phyloP scores from a whole-genome alignment of 73 alveolate species.

The Loxodes magnus region DNA sequence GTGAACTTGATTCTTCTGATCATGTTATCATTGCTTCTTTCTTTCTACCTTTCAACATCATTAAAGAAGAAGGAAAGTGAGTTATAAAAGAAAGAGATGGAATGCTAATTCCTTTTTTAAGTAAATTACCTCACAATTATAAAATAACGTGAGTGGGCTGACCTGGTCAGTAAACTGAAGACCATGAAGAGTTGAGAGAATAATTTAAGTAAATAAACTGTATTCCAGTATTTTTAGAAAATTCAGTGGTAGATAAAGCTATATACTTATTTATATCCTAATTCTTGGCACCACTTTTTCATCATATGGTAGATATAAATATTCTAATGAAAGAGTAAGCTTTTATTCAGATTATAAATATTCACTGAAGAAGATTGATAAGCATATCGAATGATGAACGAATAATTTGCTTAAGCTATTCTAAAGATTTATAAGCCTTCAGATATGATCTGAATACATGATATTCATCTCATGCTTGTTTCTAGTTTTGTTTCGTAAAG shows the following conservation, averaged over 20 bases:
- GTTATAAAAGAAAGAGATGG: too few species aligned
- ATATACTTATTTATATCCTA: too few species aligned
- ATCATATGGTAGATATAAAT: neutral
- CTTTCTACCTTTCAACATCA: neutral
- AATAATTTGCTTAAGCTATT: neutral
- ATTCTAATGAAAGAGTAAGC: neutral
- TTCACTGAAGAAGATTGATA: neutral
- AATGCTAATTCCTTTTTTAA: too few species aligned
- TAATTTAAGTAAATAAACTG: neutral
- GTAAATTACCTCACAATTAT: neutral
- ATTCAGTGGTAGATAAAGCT: too few species aligned
- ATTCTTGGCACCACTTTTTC: too few species aligned
- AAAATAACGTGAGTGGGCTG: constrained; percentile 3
- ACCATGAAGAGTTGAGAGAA: constrained; percentile 1
- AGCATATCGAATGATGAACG: neutral
- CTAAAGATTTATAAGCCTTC: constrained; percentile 1
- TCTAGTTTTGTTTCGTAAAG: constrained; percentile 27
- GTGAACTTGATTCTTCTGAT: too few species aligned
- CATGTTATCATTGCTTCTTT: neutral
- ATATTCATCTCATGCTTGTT: constrained; percentile 35
- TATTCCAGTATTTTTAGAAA: too few species aligned
- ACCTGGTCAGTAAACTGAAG: neutral
- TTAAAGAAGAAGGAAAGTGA: neutral
- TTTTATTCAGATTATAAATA: too few species aligned
- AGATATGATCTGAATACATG: constrained; percentile 43